A percentile compares a stretch with the other conserved stretches of the same genome.
Evolutionary conservation across 108 stramenopile species (phyloP).

Genomic region (Skeletonema potamos): DNA sequence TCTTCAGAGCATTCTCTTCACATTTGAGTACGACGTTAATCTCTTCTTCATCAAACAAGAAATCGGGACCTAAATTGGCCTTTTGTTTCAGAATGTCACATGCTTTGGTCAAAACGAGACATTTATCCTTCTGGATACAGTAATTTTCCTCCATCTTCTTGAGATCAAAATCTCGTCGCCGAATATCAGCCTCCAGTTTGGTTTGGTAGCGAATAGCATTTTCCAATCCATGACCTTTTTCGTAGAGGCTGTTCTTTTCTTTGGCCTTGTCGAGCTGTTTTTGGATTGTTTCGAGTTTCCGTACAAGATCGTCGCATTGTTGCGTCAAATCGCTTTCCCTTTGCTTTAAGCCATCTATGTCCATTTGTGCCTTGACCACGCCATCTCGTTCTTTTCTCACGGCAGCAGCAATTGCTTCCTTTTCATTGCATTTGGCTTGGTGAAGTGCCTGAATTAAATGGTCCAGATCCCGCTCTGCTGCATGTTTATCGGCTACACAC

Average conservation of each 20-base stretch:
- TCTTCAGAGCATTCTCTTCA: constrained; percentile 26
- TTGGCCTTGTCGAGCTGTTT: constrained; percentile 50
- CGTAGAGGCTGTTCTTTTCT: constrained; percentile 60
- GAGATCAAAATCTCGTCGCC: constrained; percentile 60
- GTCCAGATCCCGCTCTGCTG: constrained; percentile 41
- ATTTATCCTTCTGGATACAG: constrained; percentile 21
- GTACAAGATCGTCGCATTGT: constrained; percentile 24
- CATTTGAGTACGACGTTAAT: constrained; percentile 27
- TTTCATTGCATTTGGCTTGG: constrained; percentile 19
- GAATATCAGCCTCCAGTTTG: constrained; percentile 69
- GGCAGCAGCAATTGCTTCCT: constrained; percentile 20
- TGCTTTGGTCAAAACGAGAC: constrained; percentile 54
- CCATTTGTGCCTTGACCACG: constrained; percentile 4
- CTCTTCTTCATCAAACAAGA: constrained; percentile 57
- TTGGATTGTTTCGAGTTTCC: constrained; percentile 47
- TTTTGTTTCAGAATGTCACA: constrained; percentile 70
- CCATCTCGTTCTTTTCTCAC: constrained; percentile 10
- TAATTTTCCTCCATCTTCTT: constrained; percentile 31
- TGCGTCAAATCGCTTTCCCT: constrained; percentile 2
- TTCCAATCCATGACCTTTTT: constrained; percentile 67
- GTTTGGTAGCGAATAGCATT: constrained; percentile 66
- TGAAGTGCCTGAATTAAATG: constrained; percentile 32
- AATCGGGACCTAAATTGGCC: constrained; percentile 54
- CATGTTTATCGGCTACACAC: constrained; percentile 35
- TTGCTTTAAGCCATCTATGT: constrained; percentile 7